Evolutionary conservation across 345 rosid genomes (phyloP).

Genomic region (Eucalyptus pumila): DNA sequence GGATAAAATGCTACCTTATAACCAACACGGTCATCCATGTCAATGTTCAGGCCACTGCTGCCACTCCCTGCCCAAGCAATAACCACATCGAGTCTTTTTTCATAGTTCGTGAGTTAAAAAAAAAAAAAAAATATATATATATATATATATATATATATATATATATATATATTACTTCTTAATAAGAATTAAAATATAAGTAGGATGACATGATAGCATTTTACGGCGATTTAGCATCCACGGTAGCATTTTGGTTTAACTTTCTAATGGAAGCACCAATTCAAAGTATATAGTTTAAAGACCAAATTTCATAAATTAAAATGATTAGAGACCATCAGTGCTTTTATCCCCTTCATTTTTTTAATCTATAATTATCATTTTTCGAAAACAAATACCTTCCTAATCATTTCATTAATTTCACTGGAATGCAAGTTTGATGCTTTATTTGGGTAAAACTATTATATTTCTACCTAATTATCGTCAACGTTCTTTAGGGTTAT

Average conservation of each 20-base stretch:
- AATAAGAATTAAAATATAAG: background rate
- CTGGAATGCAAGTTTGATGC: background rate
- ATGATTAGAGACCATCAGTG: background rate
- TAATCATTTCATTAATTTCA: background rate
- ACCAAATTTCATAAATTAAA: accelerated
- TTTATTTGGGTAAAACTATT: background rate
- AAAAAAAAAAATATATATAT: too few relatives aligned
- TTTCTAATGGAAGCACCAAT: background rate
- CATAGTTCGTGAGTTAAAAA: accelerated
- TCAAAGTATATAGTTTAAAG: background rate
- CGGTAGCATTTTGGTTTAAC: too few relatives aligned
- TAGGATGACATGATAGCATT: background rate
- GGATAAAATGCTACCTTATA: background rate
- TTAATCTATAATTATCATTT: too few relatives aligned
- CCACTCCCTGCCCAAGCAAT: too few relatives aligned
- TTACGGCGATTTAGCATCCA: background rate
- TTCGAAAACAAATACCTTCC: too few relatives aligned
- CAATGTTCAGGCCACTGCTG: too few relatives aligned
- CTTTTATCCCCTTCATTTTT: background rate
- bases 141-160: too few relatives aligned
- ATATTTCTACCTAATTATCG: background rate
- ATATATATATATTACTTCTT: too few relatives aligned
- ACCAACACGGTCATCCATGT: accelerated
- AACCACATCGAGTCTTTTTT: too few relatives aligned
- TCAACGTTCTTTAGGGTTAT: background rate